Evolutionary conservation across 2,329 filamentous ascomycete species (phyloP).

Genomic region (Colletotrichum sp.): DNA sequence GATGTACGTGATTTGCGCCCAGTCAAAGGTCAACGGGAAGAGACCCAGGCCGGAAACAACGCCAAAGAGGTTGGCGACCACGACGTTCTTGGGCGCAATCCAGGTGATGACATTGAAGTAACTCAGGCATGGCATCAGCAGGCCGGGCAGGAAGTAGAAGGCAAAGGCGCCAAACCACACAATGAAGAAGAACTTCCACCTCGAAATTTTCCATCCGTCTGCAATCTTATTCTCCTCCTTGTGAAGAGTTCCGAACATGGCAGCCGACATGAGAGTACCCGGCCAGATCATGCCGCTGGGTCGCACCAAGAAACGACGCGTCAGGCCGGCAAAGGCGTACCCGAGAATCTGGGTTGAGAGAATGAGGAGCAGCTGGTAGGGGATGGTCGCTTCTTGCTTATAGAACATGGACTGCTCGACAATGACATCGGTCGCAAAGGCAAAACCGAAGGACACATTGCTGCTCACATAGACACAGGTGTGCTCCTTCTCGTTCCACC

Average conservation of each 20-base stretch:
- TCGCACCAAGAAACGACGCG: constrained; percentile 80
- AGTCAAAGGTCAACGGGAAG: constrained; percentile 88
- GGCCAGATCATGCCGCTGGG: constrained; percentile 94
- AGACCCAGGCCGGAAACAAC: constrained; percentile 84
- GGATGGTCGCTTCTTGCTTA: constrained; percentile 76
- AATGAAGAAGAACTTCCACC: constrained; percentile 83
- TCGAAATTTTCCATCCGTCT: constrained; percentile 81
- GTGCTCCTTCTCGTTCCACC: constrained; percentile 89
- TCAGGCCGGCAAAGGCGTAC: constrained; percentile 85
- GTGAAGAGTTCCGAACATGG: constrained; percentile 88
- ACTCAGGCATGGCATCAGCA: constrained; percentile 83
- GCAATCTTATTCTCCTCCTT: constrained; percentile 83
- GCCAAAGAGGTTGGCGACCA: constrained; percentile 85
- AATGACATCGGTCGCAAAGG: constrained; percentile 88
- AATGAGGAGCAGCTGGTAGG: constrained; percentile 82
- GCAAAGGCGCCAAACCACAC: constrained; percentile 74
- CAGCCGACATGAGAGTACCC: constrained; percentile 83
- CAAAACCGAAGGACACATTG: constrained; percentile 89
- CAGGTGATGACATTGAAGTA: constrained; percentile 91
- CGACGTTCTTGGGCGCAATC: constrained; percentile 86
- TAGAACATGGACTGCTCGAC: constrained; percentile 92
- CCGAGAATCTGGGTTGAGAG: constrained; percentile 87
- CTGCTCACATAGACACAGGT: constrained; percentile 89
- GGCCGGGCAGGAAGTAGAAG: constrained; percentile 86
- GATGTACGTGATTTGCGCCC: constrained; percentile 89